phyloP scores from a whole-genome alignment of 208 protist species.

The Trichomonas vaginalis region DNA sequence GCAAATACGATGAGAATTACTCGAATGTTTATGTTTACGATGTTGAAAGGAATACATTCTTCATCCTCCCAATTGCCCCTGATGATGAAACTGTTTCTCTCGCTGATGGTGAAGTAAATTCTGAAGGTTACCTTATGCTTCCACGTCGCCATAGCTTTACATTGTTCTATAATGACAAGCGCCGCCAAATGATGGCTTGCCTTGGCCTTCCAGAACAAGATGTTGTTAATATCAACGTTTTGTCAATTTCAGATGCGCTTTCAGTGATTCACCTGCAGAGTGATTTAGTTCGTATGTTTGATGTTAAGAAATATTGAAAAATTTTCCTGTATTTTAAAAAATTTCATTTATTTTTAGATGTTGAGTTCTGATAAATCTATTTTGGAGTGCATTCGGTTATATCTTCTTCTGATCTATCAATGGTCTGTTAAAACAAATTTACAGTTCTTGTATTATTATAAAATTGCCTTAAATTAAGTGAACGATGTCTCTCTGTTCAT shows the following conservation, averaged over 20 bases:
- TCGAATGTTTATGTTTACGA: background rate
- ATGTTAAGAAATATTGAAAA: background rate
- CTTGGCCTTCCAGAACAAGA: background rate
- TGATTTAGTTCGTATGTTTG: background rate
- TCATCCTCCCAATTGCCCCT: background rate
- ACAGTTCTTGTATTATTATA: no score
- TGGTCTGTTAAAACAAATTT: no score
- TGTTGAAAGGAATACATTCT: background rate
- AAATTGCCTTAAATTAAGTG: no score
- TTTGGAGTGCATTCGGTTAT: no score
- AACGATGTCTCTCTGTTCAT: no score
- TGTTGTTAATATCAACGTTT: background rate
- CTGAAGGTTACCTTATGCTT: background rate
- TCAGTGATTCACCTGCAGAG: background rate
- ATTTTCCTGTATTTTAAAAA: no score
- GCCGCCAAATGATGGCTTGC: background rate
- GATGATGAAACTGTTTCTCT: background rate
- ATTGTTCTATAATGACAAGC: background rate
- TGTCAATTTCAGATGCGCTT: background rate
- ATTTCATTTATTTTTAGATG: no score
- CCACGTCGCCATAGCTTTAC: background rate
- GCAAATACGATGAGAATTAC: background rate
- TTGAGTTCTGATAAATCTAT: no score
- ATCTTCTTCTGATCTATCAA: no score
- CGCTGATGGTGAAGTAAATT: background rate